Base-by-base conservation (phyloP, 2,329 filamentous ascomycete genomes). In the Calonectria fujianensis region DNA sequence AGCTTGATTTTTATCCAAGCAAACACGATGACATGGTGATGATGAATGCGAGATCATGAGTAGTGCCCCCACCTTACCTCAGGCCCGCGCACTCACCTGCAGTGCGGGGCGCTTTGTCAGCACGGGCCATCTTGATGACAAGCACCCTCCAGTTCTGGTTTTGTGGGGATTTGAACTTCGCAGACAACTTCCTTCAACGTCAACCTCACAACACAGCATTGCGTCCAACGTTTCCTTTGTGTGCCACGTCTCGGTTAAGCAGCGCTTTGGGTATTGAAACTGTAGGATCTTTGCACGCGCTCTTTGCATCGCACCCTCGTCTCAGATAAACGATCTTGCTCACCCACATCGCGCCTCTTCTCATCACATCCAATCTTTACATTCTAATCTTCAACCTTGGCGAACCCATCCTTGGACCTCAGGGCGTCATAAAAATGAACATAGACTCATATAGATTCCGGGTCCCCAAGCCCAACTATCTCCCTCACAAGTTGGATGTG, bases 401-500 rank as follows among this genome's bases (percentile, higher is more conserved):
- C 57, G 14, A 70, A 41, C 63, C 61, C 39, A 35, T 59, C 61
- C 50, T 29, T n/a, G 64, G 32, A 51, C 57, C 66, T 48, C 41
- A 57, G 59, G 39, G 76, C 20, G 51, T 20, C 71, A 35, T 75
- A 70, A 74, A 39, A 75, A 83, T 84, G 83, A 80, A 89, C 77
- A 84, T 85, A 80, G 84, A 89, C 79, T 82, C 87, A 48, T 91
- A 91, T 84, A 86, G 86, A 75, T 89, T 88, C 76, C 87, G 88
- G 80, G 87, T 89, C 10, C 90, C 90, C 45, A 91, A 89, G 81
- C 89, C 91, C 48, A 92, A 92, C 82, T 92, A 92, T 77, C 85
- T 92, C 14, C 90, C 91, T 57, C 90, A 91, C 81, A 88, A 88
- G 75, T 80, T 86, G 39, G 88, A 89, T 71, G 84, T 86, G 68